Percentiles rank a stretch among this genome's conserved stretches.
Evolutionary conservation across 345 rosid species (phyloP).

Genomic region (Eutrema heterophyllum): DNA sequence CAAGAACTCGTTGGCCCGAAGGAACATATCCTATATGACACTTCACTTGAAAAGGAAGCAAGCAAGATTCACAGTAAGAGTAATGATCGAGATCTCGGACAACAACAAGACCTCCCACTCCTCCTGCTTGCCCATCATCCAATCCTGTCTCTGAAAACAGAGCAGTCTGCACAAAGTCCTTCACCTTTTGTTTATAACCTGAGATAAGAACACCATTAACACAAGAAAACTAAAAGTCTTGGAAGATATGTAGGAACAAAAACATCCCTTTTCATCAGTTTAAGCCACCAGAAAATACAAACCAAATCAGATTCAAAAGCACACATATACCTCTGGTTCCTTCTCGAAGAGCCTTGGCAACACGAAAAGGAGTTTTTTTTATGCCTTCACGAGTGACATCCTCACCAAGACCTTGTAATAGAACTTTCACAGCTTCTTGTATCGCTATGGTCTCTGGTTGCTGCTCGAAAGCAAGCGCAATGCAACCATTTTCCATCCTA

Average conservation of each 20-base stretch:
- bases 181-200: slow-evolving; percentile 66
- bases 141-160: slow-evolving; percentile 80
- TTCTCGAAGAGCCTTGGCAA: slow-evolving; percentile 76
- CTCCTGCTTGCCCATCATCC: slow-evolving; percentile 69
- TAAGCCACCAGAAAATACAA: background rate
- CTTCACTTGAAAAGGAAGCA: slow-evolving; percentile 78
- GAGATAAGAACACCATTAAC: slow-evolving; percentile 4
- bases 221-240: too few species aligned
- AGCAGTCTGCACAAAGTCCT: slow-evolving; percentile 73
- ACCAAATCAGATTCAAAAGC: background rate
- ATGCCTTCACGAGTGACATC: slow-evolving; percentile 76
- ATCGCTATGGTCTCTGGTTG: slow-evolving; percentile 58
- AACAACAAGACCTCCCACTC: slow-evolving; percentile 74
- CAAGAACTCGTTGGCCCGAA: slow-evolving; percentile 60
- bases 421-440: slow-evolving; percentile 63
- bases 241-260: background rate
- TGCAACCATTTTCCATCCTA: slow-evolving; percentile 38
- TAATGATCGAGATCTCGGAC: slow-evolving; percentile 76
- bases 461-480: slow-evolving; percentile 37
- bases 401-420: slow-evolving; percentile 67
- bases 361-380: slow-evolving; percentile 76
- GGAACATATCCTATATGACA: slow-evolving; percentile 86
- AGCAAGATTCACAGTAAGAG: slow-evolving; percentile 80
- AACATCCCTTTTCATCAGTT: background rate
- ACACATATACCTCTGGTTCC: slow-evolving; percentile 64